phyloP scores from a whole-genome alignment of 768 basidiomycete species.

The Mrakia blollopis region DNA sequence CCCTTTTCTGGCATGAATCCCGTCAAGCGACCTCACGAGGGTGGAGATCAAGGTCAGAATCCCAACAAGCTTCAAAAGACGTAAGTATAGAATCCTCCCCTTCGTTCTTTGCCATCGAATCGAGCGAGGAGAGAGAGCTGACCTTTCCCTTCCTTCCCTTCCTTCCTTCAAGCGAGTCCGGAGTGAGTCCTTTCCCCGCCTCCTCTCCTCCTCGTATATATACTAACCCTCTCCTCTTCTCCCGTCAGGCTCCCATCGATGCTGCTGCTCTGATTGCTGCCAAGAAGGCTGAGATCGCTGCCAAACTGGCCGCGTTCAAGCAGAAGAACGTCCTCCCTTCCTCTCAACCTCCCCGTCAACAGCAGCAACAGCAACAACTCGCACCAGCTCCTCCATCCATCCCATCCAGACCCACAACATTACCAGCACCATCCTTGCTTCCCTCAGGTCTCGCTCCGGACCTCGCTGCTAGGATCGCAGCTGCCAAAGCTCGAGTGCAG shows the following conservation, averaged over 20 bases:
- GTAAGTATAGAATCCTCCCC: not conserved
- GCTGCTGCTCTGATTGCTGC: slow-evolving; percentile 69
- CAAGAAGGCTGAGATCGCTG: slow-evolving; percentile 76
- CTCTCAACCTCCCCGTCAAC: slow-evolving; percentile 45
- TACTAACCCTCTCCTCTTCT: not conserved
- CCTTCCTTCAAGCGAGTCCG: slow-evolving; percentile 15
- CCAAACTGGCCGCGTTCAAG: slow-evolving; percentile 69
- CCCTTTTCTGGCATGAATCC: not conserved
- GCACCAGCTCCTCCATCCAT: slow-evolving; percentile 37
- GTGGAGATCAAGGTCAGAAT: not conserved
- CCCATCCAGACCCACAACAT: slow-evolving; percentile 51
- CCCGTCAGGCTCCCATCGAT: slow-evolving; percentile 45
- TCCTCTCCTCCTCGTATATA: not conserved
- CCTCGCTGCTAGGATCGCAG: slow-evolving; percentile 65
- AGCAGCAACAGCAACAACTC: slow-evolving; percentile 38
- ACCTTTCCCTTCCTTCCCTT: not conserved
- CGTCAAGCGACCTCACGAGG: slow-evolving; percentile 25
- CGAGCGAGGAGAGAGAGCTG: not conserved
- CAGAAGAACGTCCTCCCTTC: slow-evolving; percentile 36
- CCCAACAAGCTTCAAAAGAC: slow-evolving; percentile 27
- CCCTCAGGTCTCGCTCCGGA: slow-evolving; percentile 17
- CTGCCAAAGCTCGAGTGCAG: slow-evolving; percentile 77
- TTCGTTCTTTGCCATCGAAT: not conserved
- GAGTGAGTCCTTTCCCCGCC: slow-evolving; percentile 8
- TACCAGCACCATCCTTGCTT: slow-evolving; percentile 45